These are phyloP conservation scores for Prunus mume DNA, from an alignment of 306 rosid genomes.

Conservation along the genomic window DNA sequence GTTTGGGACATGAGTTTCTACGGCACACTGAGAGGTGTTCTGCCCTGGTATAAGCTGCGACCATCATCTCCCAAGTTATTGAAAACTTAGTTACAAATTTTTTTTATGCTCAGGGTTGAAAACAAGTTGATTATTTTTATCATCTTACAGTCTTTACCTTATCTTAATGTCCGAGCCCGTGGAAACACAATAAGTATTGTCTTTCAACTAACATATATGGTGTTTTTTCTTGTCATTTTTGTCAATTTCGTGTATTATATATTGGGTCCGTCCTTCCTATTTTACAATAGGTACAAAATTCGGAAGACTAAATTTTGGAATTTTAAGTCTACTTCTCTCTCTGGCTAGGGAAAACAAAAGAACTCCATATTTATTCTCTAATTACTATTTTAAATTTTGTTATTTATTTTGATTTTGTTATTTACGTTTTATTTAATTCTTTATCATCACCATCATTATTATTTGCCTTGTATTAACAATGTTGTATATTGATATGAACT, in stretches of 20 bases:
- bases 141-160: background rate
- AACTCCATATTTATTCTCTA: background rate
- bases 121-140: background rate
- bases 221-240: background rate
- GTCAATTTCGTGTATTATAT: background rate
- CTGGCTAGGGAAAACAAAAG: background rate
- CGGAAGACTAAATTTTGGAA: background rate
- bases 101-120: background rate
- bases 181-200: background rate
- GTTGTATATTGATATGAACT: background rate
- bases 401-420: background rate
- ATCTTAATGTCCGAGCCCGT: background rate
- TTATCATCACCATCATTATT: background rate
- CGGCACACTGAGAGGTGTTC: constrained; percentile 97
- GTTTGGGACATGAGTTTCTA: constrained; percentile 94
- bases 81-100: background rate
- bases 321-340: background rate
- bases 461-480: background rate
- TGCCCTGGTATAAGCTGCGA: constrained; percentile 59
- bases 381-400: background rate
- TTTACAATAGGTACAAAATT: background rate
- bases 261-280: background rate
- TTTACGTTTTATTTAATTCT: background rate
- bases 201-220: background rate
- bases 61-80: constrained; percentile 17